Conservation (phyloP, 2,329 filamentous ascomycete species). For the Colletotrichum lentis region DNA sequence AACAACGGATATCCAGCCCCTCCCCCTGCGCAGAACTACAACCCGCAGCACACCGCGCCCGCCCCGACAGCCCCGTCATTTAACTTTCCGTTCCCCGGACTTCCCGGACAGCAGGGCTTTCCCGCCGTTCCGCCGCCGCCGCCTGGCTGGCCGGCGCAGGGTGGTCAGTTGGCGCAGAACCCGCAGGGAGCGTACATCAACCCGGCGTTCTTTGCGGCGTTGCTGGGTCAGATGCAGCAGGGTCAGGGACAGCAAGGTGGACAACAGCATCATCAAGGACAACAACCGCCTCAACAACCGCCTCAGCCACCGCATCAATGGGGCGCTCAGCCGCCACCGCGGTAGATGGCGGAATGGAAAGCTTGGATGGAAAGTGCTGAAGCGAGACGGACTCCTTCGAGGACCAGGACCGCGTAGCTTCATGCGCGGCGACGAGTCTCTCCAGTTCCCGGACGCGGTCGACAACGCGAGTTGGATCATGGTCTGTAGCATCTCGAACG, state of each 20-base stretch:
- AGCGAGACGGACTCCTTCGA: background rate
- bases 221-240: slow-evolving; percentile 56
- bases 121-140: slow-evolving; percentile 54
- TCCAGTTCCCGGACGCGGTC: background rate
- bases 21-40: slow-evolving; percentile 41
- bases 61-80: slow-evolving; percentile 47
- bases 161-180: slow-evolving; percentile 47
- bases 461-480: background rate
- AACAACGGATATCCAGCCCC: slow-evolving; percentile 38
- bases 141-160: slow-evolving; percentile 47
- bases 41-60: slow-evolving; percentile 40
- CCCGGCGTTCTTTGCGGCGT: slow-evolving; percentile 63
- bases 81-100: slow-evolving; percentile 55
- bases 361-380: background rate
- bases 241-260: slow-evolving; percentile 42
- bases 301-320: slow-evolving; percentile 39
- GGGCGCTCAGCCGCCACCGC: slow-evolving; percentile 33
- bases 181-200: slow-evolving; percentile 61
- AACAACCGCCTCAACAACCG: slow-evolving; percentile 44
- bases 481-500: background rate
- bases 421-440: background rate
- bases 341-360: background rate
- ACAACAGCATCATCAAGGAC: slow-evolving; percentile 39
- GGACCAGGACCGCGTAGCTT: background rate
- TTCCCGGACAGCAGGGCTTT: slow-evolving; percentile 49